Conservation (phyloP, 2,329 filamentous ascomycete genomes). For the Ambrosiella beaveri region DNA sequence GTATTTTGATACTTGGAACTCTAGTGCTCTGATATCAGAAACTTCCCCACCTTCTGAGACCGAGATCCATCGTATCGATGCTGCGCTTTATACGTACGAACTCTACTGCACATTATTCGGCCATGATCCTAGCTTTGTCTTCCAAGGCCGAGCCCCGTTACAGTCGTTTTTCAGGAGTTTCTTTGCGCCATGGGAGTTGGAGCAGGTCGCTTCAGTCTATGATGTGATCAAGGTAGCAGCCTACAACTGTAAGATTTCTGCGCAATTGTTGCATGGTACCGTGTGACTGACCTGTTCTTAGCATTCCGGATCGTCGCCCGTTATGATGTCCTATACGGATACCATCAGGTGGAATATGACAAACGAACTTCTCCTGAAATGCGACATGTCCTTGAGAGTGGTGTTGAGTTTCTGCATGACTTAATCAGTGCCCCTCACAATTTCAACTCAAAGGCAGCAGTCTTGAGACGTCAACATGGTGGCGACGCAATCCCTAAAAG, state of each 20-base stretch:
- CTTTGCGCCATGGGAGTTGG: conserved; percentile 8
- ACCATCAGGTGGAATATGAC: conserved; percentile 7
- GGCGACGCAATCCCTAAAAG: conserved; percentile 6
- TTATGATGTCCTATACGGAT: conserved; percentile 11
- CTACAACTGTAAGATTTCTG: conserved; percentile 3
- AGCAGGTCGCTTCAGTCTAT: conserved; percentile 11
- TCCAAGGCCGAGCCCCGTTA: background rate
- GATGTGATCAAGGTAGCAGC: conserved; percentile 3
- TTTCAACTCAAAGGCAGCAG: background rate
- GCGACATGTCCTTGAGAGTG: conserved; percentile 10
- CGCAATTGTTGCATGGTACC: background rate
- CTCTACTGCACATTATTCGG: conserved; percentile 11
- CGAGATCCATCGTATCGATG: conserved; percentile 7
- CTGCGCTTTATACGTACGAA: conserved; percentile 9
- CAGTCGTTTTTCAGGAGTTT: conserved; percentile 5
- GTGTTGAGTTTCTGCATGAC: conserved; percentile 9
- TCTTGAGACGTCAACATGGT: conserved; percentile 5
- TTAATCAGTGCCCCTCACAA: background rate
- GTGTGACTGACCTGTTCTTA: conserved; percentile 4
- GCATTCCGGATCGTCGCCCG: conserved; percentile 13
- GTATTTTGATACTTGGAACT: conserved; percentile 5
- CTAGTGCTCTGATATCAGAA: conserved; percentile 1
- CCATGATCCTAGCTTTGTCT: background rate
- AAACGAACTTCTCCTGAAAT: conserved; percentile 8
- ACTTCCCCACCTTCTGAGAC: background rate